A percentile compares a stretch with the other conserved stretches of the same genome.
These are phyloP conservation scores for Ophiostoma triangulosporum DNA, from an alignment of 2,329 filamentous ascomycete species.

Conservation along the genomic window DNA sequence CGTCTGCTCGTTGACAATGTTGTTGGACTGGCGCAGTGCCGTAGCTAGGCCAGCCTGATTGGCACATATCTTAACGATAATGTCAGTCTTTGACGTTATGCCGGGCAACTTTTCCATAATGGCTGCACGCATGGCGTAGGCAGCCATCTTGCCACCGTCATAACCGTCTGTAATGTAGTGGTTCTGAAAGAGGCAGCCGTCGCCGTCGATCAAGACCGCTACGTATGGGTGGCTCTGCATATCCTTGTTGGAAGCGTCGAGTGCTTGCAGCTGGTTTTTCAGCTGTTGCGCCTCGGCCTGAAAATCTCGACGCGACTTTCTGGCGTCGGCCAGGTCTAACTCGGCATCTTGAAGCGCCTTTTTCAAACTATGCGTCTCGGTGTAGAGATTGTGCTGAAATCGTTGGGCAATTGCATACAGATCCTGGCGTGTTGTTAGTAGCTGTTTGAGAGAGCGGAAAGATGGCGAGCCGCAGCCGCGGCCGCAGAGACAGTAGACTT, in stretches of 20 bases:
- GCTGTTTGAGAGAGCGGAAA: neutral
- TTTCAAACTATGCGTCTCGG: slow-evolving; percentile 30
- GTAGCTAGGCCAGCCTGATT: slow-evolving; percentile 38
- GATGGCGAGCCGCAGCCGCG: too few species aligned
- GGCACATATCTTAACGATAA: slow-evolving; percentile 42
- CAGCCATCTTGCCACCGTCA: slow-evolving; percentile 40
- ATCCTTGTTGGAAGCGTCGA: slow-evolving; percentile 26
- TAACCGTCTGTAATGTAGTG: slow-evolving; percentile 39
- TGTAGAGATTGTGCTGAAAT: slow-evolving; percentile 28
- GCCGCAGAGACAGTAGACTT: neutral
- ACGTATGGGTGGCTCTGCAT: slow-evolving; percentile 46
- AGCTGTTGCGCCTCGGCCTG: slow-evolving; percentile 32
- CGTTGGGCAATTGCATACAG: slow-evolving; percentile 31
- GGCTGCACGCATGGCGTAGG: slow-evolving; percentile 33
- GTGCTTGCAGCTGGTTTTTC: slow-evolving; percentile 23
- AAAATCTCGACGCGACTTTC: slow-evolving; percentile 33
- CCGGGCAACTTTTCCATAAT: slow-evolving; percentile 33
- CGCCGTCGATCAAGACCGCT: slow-evolving; percentile 47
- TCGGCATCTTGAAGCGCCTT: slow-evolving; percentile 29
- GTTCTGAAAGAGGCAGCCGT: slow-evolving; percentile 50
- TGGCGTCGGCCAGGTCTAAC: slow-evolving; percentile 38
- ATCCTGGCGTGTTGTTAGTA: slow-evolving; percentile 23
- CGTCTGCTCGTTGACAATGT: slow-evolving; percentile 28
- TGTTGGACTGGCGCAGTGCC: slow-evolving; percentile 35
- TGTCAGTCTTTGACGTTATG: slow-evolving; percentile 37